Evolutionary conservation across 768 basidiomycete genomes (phyloP).

Genomic region (Leucosporidium yakuticum): DNA sequence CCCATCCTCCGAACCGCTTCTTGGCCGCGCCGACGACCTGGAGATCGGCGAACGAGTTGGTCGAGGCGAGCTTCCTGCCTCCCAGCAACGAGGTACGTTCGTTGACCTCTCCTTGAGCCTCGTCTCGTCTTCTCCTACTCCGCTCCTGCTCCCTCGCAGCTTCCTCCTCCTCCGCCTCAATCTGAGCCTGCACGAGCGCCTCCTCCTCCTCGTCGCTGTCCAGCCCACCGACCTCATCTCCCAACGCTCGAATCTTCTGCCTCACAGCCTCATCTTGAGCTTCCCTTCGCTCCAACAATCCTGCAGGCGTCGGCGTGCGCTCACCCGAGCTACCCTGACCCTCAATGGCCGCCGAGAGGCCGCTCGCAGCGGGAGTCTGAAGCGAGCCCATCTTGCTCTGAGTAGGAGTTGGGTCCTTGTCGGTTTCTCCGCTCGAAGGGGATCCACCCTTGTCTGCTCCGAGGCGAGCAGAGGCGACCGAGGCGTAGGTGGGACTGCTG

Average conservation of each 20-base stretch:
- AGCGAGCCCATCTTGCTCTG: slow-evolving; percentile 11
- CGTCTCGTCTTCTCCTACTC: slow-evolving; percentile 4
- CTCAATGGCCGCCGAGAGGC: too few relatives aligned
- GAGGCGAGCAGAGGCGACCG: too few relatives aligned
- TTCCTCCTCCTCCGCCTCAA: neutral
- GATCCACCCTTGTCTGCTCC: too few relatives aligned
- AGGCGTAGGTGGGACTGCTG: neutral
- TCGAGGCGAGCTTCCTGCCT: slow-evolving; percentile 1
- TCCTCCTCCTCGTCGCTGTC: slow-evolving; percentile 19
- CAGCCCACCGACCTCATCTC: slow-evolving; percentile 2
- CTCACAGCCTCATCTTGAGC: neutral
- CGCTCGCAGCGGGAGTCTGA: neutral
- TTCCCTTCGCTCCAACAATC: too few relatives aligned
- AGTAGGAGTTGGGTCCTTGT: slow-evolving; percentile 5
- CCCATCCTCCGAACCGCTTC: neutral
- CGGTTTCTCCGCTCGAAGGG: too few relatives aligned
- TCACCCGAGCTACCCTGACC: too few relatives aligned
- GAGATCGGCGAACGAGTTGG: too few relatives aligned
- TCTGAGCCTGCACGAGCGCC: neutral
- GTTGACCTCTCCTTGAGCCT: neutral
- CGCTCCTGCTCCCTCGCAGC: neutral
- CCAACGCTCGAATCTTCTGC: neutral
- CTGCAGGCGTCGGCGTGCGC: too few relatives aligned
- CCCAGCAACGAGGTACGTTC: slow-evolving; percentile 13
- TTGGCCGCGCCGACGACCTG: neutral